A percentile compares a stretch with the other conserved stretches of the same genome.
Evolutionary conservation across 495 filamentous ascomycete genomes (phyloP).

Genomic region (Sporormia fimetaria): DNA sequence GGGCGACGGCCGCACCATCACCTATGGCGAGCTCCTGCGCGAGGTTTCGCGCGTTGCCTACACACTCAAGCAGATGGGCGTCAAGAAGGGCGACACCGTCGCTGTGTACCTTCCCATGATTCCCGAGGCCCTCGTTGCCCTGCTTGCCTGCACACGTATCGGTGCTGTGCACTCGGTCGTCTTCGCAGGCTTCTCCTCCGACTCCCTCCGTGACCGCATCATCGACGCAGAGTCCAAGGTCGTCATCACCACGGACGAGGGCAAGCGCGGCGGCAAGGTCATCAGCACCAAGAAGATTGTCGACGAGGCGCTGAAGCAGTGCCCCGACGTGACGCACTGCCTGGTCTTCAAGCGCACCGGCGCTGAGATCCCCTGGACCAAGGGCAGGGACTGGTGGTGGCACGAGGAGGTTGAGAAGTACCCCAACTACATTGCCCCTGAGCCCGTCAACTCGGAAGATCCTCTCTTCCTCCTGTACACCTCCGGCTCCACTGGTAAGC

Average conservation of each 20-base stretch:
- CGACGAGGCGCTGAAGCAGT: slow-evolving; percentile 94
- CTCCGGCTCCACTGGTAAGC: slow-evolving; percentile 94
- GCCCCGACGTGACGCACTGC: slow-evolving; percentile 74
- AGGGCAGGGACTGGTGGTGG: slow-evolving; percentile 92
- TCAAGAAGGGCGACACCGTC: slow-evolving; percentile 95
- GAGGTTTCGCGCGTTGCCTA: slow-evolving; percentile 80
- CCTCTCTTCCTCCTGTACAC: slow-evolving; percentile 97
- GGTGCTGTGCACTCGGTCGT: slow-evolving; percentile 97
- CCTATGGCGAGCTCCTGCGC: slow-evolving; percentile 86
- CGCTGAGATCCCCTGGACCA: slow-evolving; percentile 80
- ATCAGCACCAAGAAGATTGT: slow-evolving; percentile 99
- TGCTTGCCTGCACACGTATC: slow-evolving; percentile 84
- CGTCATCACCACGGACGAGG: slow-evolving; percentile 94
- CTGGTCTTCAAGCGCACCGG: slow-evolving; percentile 95
- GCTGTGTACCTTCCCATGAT: slow-evolving; percentile 99
- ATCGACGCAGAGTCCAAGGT: slow-evolving; percentile 80
- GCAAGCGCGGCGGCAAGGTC: slow-evolving; percentile 92
- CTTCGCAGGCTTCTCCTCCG: slow-evolving; percentile 95
- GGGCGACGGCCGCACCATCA: slow-evolving; percentile 74
- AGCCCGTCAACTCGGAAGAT: slow-evolving; percentile 82
- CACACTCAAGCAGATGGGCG: slow-evolving; percentile 84
- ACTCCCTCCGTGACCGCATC: slow-evolving; percentile 92
- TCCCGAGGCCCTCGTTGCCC: slow-evolving; percentile 82
- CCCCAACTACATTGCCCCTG: slow-evolving; percentile 78
- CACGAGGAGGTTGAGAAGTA: slow-evolving; percentile 96